Evolutionary conservation across 768 basidiomycete species (phyloP), one percentile per base, ranked within the genome.

Genomic region (Mycena leptocephala): DNA sequence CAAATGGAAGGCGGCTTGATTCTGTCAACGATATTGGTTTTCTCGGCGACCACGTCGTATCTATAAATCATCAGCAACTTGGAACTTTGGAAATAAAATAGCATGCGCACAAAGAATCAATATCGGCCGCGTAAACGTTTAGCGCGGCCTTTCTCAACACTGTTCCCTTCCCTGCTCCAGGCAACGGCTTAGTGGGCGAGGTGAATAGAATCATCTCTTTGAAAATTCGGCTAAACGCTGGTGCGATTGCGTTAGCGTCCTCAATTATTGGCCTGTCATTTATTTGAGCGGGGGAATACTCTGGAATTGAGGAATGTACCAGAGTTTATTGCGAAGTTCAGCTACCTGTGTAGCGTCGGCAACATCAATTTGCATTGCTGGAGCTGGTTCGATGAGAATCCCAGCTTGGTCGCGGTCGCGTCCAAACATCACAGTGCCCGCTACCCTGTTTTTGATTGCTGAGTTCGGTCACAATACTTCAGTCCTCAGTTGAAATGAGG

Each of bases 201-300:
- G 89, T 83, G 20, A 90, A 79, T 33, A 91, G 53, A 43, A 92
- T 88, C 89, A 91, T 89, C 77, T 92, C 88, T 76, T 88, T 89
- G 81, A 88, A 89, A 16, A 90, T 84, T n/a, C 86, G 82, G 68
- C 87, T 88, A 59, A 86, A 89, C 0, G 83, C 71, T 0, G 89
- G 89, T 0, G 86, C 84, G 1, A 79, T 78, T 24, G 74, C 79
- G 76, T 90, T 90, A 3, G 88, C 89, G 35, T 88, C 84, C 26
- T 88, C 88, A 2, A 89, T 84, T 14, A 81, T 75, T 2, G 81
- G 82, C 85, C 86, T 89, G 32, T 9, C 16, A 66, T 46, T 22
- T 37, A 43, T 58, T 18, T 28, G 26, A 48, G 26, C 2, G 1
- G 3, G 16, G 3, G 32, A 5, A 20, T 16, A 48, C 13, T 22